These are phyloP conservation scores for Stylosanthes scabra DNA, from an alignment of 331 rosid genomes.

Conservation along the genomic window DNA sequence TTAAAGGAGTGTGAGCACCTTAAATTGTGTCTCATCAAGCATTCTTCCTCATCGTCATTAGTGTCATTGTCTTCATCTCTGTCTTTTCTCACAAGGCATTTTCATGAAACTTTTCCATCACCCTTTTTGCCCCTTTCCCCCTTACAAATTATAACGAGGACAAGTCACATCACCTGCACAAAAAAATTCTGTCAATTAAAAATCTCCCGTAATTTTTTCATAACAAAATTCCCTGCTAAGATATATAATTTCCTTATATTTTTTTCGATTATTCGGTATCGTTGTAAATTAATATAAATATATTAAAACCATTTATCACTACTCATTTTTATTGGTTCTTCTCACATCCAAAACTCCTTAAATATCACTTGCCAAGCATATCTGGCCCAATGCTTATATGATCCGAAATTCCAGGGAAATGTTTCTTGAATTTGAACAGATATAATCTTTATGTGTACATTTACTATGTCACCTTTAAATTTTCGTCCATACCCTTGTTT, in stretches of 20 bases:
- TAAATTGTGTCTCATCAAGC: constrained; percentile 1
- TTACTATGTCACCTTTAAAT: no score
- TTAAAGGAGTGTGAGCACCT: not conserved
- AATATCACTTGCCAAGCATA: not conserved
- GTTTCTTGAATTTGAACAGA: no score
- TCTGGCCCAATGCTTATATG: not conserved
- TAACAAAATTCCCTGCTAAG: no score
- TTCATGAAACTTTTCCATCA: constrained; percentile 26
- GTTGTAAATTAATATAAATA: no score
- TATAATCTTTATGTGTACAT: no score
- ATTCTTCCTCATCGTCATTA: not conserved
- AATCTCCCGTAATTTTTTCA: constrained; percentile 1
- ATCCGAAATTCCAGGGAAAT: not conserved
- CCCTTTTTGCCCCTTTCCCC: not conserved
- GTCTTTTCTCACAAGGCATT: constrained; percentile 1
- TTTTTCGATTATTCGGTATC: no score
- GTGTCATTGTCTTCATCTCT: constrained; percentile 3
- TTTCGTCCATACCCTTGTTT: no score
- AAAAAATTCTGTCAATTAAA: not conserved
- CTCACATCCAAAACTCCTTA: not conserved
- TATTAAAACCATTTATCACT: no score
- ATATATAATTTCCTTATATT: no score
- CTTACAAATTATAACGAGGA: not conserved
- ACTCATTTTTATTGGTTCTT: no score
- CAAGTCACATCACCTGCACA: constrained; percentile 6